Conservation (phyloP, 2,329 filamentous ascomycete species). For the Raffaelea arxii region DNA sequence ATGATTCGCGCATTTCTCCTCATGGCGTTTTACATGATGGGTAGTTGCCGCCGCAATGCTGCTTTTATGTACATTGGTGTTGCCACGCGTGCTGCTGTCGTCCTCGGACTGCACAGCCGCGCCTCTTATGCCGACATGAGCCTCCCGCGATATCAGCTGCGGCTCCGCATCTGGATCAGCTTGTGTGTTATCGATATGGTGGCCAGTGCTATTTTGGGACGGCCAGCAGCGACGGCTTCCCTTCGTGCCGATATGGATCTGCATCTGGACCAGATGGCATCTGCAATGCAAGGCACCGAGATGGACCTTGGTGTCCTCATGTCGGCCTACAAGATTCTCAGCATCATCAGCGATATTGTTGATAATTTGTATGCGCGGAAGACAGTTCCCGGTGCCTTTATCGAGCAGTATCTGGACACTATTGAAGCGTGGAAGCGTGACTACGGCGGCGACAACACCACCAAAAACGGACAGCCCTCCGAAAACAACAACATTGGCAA, state of each 20-base stretch:
- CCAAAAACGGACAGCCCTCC: background rate
- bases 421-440: conserved; percentile 5
- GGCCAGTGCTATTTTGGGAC: conserved; percentile 37
- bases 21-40: conserved; percentile 51
- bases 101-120: conserved; percentile 41
- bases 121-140: conserved; percentile 4
- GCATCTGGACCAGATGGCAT: background rate
- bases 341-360: conserved; percentile 34
- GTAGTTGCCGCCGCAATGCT: conserved; percentile 46
- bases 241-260: conserved; percentile 17
- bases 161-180: conserved; percentile 34
- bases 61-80: conserved; percentile 55
- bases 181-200: conserved; percentile 36
- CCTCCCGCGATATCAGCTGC: conserved; percentile 4
- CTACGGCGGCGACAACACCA: background rate
- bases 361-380: conserved; percentile 24
- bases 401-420: conserved; percentile 6
- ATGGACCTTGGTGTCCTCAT: conserved; percentile 20
- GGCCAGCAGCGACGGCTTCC: conserved; percentile 26
- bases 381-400: conserved; percentile 1
- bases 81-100: conserved; percentile 44
- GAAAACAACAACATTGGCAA: conserved; percentile 7
- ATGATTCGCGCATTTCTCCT: conserved; percentile 42
- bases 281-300: background rate
- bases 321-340: conserved; percentile 30